phyloP scores from a whole-genome alignment of 2,329 filamentous ascomycete species.

The Mycosphaerelloides madeirae region DNA sequence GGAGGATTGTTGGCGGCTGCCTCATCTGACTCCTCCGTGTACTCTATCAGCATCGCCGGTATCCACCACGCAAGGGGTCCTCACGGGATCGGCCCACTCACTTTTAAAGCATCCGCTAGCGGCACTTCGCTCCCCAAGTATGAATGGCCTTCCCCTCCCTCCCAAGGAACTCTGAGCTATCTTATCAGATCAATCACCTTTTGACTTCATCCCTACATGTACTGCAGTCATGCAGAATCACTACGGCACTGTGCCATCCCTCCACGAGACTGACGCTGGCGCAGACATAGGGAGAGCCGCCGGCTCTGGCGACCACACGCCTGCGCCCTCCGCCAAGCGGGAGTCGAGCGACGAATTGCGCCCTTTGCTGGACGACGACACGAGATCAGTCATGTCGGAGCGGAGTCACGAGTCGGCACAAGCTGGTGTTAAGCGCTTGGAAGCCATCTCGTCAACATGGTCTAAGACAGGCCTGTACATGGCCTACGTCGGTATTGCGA shows the following conservation, averaged over 20 bases:
- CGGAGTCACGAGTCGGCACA: slow-evolving; percentile 33
- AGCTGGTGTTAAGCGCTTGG: slow-evolving; percentile 46
- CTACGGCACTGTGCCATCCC: slow-evolving; percentile 19
- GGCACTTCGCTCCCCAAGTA: neutral
- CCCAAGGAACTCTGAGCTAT: neutral
- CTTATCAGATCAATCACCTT: neutral
- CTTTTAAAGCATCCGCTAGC: neutral
- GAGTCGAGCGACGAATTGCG: slow-evolving; percentile 15
- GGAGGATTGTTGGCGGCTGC: no score
- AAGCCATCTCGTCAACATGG: slow-evolving; percentile 48
- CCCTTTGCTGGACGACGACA: slow-evolving; percentile 17
- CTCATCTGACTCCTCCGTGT: no score
- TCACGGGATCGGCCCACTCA: no score
- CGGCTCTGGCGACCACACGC: slow-evolving; percentile 8
- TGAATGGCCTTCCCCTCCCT: neutral
- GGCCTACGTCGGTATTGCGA: slow-evolving; percentile 41
- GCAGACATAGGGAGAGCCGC: slow-evolving; percentile 16
- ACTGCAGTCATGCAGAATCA: slow-evolving; percentile 8
- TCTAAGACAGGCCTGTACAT: slow-evolving; percentile 43
- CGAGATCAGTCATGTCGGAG: slow-evolving; percentile 21
- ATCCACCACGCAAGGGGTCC: no score
- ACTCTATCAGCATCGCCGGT: no score
- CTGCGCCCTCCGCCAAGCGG: slow-evolving; percentile 14
- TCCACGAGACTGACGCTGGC: slow-evolving; percentile 8
- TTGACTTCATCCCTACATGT: neutral